A percentile compares a stretch with the other conserved stretches of the same genome.
These are phyloP conservation scores for Coniella lustricola DNA, from an alignment of 2,329 filamentous ascomycete genomes.

Conservation along the genomic window DNA sequence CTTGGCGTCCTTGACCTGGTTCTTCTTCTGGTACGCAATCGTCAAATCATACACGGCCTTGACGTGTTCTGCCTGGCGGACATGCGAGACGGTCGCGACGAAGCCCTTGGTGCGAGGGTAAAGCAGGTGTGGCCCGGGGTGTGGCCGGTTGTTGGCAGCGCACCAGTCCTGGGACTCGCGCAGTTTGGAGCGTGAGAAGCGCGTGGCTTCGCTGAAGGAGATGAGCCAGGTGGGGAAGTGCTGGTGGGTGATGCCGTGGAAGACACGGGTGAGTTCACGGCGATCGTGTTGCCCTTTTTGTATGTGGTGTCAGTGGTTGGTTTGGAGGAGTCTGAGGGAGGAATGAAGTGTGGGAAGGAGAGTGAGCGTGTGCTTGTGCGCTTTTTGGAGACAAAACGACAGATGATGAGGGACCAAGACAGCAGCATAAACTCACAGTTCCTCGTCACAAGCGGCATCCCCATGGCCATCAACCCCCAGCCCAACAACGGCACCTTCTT, in stretches of 20 bases:
- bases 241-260: constrained; percentile 43
- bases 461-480: constrained; percentile 59
- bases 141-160: constrained; percentile 38
- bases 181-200: constrained; percentile 49
- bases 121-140: constrained; percentile 47
- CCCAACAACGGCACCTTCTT: constrained; percentile 53
- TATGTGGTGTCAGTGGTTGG: neutral
- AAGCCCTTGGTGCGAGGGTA: constrained; percentile 57
- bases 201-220: constrained; percentile 57
- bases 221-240: constrained; percentile 57
- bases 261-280: constrained; percentile 49
- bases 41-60: constrained; percentile 50
- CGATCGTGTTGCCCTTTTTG: constrained; percentile 31
- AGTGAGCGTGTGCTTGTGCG: no score
- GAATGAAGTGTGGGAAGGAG: neutral
- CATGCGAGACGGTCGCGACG: constrained; percentile 49
- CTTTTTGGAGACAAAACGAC: no score
- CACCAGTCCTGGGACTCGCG: constrained; percentile 46
- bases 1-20: no score
- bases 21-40: constrained; percentile 41
- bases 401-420: no score
- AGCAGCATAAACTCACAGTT: constrained; percentile 34
- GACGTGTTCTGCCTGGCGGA: constrained; percentile 43
- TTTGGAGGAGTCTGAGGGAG: neutral
- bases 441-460: constrained; percentile 56